Base-by-base conservation (phyloP, 2,329 filamentous ascomycete genomes). In the Coniochaeta prunicola region DNA sequence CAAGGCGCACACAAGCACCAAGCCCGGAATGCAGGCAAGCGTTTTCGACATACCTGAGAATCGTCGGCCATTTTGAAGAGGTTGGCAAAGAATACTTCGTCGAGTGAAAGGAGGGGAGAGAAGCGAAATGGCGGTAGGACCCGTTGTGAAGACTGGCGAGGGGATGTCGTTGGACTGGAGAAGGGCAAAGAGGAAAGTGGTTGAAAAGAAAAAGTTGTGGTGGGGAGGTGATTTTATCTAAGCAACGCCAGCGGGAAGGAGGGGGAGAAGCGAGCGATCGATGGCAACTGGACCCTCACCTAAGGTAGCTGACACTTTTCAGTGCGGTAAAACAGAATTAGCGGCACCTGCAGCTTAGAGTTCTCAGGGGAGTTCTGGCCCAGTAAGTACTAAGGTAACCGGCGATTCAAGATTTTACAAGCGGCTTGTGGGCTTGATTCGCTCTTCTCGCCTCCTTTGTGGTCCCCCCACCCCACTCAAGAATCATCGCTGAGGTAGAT, bases 31-130 rank as follows among this genome's bases (percentile, higher is more conserved):
- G 59, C 53, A 59, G 45, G 48, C 53, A 63, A 58, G 56, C 56
- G 50, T 59, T 54, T 42, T 50, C 45, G 12, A 74, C 80, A 77
- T 76, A 83, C 81, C 71, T 82, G 71, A 63, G 71, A 70, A 64
- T 75, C 80, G 64, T 83, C 81, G 69, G 81, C 74, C 82, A 85
- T 85, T 70, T 75, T 83, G 80, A 78, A 72, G 72, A 72, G 73
- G 74, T 77, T 67, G 66, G 62, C 60, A 63, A 67, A 66, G 62
- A 63, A 65, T 65, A 63, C 59, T 67, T 55, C 33, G 53, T 33
- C 53, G 36, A 55, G 53, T 50, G 53, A 33, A 48, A 61, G 64
- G 64, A 61, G 60, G 60, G 61, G 61, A 65, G 67, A 68, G 67
- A 69, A 69, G 66, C 64, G 66, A 68, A 68, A 67, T 64, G 71